Conservation (phyloP, 202 grass and related monocot genomes). For the Carex sylvatica region DNA sequence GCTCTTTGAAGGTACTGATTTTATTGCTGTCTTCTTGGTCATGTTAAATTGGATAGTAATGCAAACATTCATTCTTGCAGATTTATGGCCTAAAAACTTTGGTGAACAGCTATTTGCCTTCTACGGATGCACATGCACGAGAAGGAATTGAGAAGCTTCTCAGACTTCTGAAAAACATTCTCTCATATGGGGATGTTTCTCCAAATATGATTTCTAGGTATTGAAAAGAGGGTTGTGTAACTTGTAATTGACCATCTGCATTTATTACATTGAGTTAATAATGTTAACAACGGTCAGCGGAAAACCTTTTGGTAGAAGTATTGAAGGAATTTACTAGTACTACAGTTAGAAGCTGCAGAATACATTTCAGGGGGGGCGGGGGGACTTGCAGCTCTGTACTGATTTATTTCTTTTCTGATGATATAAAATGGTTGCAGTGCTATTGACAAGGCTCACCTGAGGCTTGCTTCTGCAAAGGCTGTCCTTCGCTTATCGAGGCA, state of each 20-base stretch:
- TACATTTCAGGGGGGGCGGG: background rate
- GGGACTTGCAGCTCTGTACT: background rate
- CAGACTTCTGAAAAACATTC: slow-evolving; percentile 78
- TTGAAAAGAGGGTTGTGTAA: slow-evolving; percentile 1
- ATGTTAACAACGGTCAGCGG: background rate
- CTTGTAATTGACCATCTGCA: background rate
- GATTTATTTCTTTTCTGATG: slow-evolving; percentile 13
- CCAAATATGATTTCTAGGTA: slow-evolving; percentile 76
- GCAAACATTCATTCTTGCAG: slow-evolving; percentile 43
- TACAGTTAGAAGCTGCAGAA: slow-evolving; percentile 2
- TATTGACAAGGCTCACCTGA: slow-evolving; percentile 88
- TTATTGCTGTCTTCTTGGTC: background rate
- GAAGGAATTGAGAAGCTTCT: slow-evolving; percentile 90
- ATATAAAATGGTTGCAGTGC: slow-evolving; percentile 40
- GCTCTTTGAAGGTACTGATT: slow-evolving; percentile 73
- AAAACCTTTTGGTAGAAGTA: background rate
- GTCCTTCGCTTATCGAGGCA: slow-evolving; percentile 96
- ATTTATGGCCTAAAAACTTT: slow-evolving; percentile 97
- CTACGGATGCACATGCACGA: slow-evolving; percentile 71
- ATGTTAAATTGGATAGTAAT: background rate
- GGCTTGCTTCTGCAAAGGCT: slow-evolving; percentile 88
- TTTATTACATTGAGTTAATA: slow-evolving; percentile 30
- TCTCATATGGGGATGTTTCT: slow-evolving; percentile 89
- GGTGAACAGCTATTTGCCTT: slow-evolving; percentile 94
- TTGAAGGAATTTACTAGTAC: background rate